A percentile compares a stretch with the other conserved stretches of the same genome.
phyloP scores from a whole-genome alignment of 78 protist species.

The Dictyostelium capitatum region DNA sequence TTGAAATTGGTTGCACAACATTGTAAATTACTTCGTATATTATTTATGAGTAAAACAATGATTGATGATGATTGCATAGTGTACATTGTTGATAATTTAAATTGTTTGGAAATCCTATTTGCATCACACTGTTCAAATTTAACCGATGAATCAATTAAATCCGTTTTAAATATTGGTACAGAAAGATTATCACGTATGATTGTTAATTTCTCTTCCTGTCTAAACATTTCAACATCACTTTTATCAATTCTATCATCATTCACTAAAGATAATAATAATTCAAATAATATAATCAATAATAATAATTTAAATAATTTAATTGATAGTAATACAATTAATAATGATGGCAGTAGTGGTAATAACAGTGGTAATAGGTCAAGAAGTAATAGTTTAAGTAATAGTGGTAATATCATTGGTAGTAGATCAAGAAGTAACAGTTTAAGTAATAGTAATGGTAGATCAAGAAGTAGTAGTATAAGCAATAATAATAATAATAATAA shows the following conservation, averaged over 20 bases:
- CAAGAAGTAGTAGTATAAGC: not conserved
- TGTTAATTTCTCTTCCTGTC: slow-evolving; percentile 30
- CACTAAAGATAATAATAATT: not conserved
- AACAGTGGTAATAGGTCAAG: not conserved
- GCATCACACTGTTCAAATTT: slow-evolving; percentile 30
- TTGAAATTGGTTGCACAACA: slow-evolving; percentile 30
- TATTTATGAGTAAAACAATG: slow-evolving; percentile 35
- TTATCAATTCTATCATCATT: slow-evolving; percentile 41
- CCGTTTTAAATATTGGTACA: slow-evolving; percentile 30
- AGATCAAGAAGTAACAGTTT: not conserved
- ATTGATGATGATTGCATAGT: slow-evolving; percentile 69
- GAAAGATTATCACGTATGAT: slow-evolving; percentile 44
- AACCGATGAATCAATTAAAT: slow-evolving; percentile 9
- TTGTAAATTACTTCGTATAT: slow-evolving; percentile 26
- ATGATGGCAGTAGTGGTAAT: not conserved
- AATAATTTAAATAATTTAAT: not conserved
- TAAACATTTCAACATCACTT: slow-evolving; percentile 48
- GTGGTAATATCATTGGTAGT: not conserved
- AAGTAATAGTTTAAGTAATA: not conserved
- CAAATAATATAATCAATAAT: not conserved
- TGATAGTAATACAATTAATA: not conserved
- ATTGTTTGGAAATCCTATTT: slow-evolving; percentile 13
- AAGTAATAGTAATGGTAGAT: not conserved
- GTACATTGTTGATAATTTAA: slow-evolving; percentile 26
- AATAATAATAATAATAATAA: not conserved